phyloP scores from a whole-genome alignment of 1,284 basidiomycete genomes.

The Malassezia sympodialis region DNA sequence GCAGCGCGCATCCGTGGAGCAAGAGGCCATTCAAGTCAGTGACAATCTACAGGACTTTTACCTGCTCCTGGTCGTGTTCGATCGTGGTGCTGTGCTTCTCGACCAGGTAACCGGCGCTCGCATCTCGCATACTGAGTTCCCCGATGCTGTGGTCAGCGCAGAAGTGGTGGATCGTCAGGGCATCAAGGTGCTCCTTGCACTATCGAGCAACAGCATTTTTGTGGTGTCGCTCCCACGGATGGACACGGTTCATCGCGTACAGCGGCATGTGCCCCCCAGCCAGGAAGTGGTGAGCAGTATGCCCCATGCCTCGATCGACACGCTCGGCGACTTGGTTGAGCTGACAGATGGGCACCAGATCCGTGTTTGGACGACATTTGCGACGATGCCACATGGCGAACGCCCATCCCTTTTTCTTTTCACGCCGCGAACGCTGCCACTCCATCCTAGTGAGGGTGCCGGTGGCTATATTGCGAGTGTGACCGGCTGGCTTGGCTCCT shows the following conservation, averaged over 20 bases:
- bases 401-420: constrained; percentile 27
- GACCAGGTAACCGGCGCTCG: constrained; percentile 28
- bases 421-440: constrained; percentile 23
- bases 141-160: constrained; percentile 26
- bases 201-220: constrained; percentile 28
- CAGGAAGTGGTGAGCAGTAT: constrained; percentile 17
- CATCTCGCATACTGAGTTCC: constrained; percentile 24
- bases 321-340: constrained; percentile 38
- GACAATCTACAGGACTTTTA: constrained; percentile 2
- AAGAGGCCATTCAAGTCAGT: background rate
- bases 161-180: constrained; percentile 24
- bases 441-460: constrained; percentile 29
- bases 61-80: constrained; percentile 13
- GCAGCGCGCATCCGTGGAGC: constrained; percentile 12
- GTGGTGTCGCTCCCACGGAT: constrained; percentile 31
- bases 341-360: constrained; percentile 33
- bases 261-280: constrained; percentile 29
- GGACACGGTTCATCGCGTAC: constrained; percentile 27
- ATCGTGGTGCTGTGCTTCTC: constrained; percentile 4
- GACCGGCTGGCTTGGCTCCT: constrained; percentile 31
- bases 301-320: constrained; percentile 21
- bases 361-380: constrained; percentile 38
- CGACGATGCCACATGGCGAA: constrained; percentile 25
- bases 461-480: constrained; percentile 31
- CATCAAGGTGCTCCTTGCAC: constrained; percentile 25